Evolutionary conservation across 257 asterid species (phyloP), one percentile per base, ranked within the genome.

Genomic region (Osmanthus fragrans): DNA sequence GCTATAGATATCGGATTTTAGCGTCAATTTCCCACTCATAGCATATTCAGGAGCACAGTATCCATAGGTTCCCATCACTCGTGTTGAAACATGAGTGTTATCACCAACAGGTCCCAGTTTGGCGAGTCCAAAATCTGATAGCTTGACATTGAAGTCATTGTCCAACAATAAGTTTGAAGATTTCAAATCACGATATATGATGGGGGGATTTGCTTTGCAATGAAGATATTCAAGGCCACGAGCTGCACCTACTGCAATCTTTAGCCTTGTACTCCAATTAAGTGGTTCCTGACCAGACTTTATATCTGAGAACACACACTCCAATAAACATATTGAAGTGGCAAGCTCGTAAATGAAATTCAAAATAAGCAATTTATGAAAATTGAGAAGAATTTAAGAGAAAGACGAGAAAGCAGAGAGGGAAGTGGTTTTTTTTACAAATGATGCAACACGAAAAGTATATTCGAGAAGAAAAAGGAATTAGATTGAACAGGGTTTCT

Each of bases 101-200:
- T 91, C 94, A 0, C 96, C 96, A 30, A 91, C 93, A 4, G 97
- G 97, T 0, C 97, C 97, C 7, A 91, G 80, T 73, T 91, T 91
- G 36, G 97, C 97, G 0, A 91, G 90, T 18, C 97, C 97, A 69
- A 91, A 91, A 86, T 91, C 97, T 11, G 97, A 91, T 42, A 91
- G 78, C 85, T 91, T 90, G 15, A 87, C 92, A 11, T 85, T 88
- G 77, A 83, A 91, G 2, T 47, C 56, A 47, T 15, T 47, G 56
- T 15, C 56, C 56, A 15, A 13, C 56, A 47, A 47, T 47, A 47
- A 0, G 56, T 47, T 15, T 47, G n/a, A 47, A 47, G n/a, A 47
- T 4, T 47, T 47, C 56, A 47, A 47, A 47, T 47, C 56, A 15
- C n/a, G 7, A 16, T 47, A 15, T 15, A 12, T 47, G n/a, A 47